These are phyloP conservation scores for Xylariaceae sp. DNA, from an alignment of 2,329 filamentous ascomycete genomes.

Conservation along the genomic window DNA sequence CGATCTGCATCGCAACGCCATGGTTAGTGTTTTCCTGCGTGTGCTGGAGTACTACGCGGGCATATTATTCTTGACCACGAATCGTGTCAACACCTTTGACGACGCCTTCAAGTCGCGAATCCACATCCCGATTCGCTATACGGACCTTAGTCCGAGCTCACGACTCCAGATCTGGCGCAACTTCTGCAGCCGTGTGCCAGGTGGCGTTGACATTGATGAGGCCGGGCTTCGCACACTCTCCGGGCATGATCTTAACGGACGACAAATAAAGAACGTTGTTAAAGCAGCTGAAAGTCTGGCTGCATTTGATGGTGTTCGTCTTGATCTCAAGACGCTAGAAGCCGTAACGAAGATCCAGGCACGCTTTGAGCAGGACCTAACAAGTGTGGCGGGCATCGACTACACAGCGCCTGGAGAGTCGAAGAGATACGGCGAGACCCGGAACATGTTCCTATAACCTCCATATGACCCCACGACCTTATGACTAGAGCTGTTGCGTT, in stretches of 20 bases:
- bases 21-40: constrained; percentile 35
- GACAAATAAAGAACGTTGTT: constrained; percentile 44
- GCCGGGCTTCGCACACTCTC: constrained; percentile 28
- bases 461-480: too few species aligned
- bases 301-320: constrained; percentile 36
- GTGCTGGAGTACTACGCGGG: constrained; percentile 33
- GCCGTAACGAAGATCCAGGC: constrained; percentile 41
- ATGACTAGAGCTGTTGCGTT: too few species aligned
- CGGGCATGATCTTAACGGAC: constrained; percentile 38
- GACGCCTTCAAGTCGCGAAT: constrained; percentile 33
- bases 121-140: constrained; percentile 35
- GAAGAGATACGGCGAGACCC: constrained; percentile 4
- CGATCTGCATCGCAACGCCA: constrained; percentile 30
- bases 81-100: constrained; percentile 32
- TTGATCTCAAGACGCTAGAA: constrained; percentile 38
- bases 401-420: constrained; percentile 4
- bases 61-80: constrained; percentile 35
- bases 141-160: constrained; percentile 22
- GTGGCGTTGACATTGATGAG: constrained; percentile 31
- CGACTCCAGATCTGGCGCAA: constrained; percentile 38
- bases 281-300: constrained; percentile 43
- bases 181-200: constrained; percentile 35
- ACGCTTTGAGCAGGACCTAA: constrained; percentile 39
- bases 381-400: constrained; percentile 4
- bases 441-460: constrained; percentile 5